Evolutionary conservation across 352 stramenopile genomes (phyloP), one percentile per base, ranked within the genome.

Genomic region (Globisporangium apiculatum): DNA sequence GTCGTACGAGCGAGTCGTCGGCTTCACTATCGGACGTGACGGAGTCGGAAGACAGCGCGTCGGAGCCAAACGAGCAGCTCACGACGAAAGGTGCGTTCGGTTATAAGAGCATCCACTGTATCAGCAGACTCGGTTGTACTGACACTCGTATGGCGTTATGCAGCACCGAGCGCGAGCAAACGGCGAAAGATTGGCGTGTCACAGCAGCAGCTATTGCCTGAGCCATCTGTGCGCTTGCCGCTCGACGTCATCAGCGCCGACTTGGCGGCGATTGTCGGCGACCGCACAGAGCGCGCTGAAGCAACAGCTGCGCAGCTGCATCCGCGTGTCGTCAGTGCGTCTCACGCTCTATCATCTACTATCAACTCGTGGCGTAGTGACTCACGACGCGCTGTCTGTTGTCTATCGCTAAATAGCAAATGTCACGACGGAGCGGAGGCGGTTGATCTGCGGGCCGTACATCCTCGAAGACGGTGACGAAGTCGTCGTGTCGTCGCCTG

Each of bases 391-490:
- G 24, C 24, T 31, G 24, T 31, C 24, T 31, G 24, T 31, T 31
- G 24, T 31, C 24, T 31, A 31, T 31, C 24, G 24, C 24, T 31
- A 31, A 3, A 3, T 31, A 31, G 24, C 24, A 31, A 31, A 31
- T 31, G 71, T 88, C 45, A 73, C 74, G 51, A 62, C 75, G 24
- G 68, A 84, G 41, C 76, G 75, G 51, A 78, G 79, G 57, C 69
- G 73, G 47, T 57, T 94, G 58, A 57, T 74, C 46, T 89, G 76
- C 40, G 82, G 76, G 57, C 83, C 87, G 60, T 83, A 88, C 57
- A 64, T 90, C 7, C 88, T 90, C 58, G 79, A 91, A 58, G 81
- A 94, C 46, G 83, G 83, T 43, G 83, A 94, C 49, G 83, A 94
- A 57, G 79, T 91, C 36, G 70, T 84, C 8, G 59, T 91, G 52